Evolutionary conservation across 257 asterid genomes (phyloP).

Genomic region (Solanum chmielewskii): DNA sequence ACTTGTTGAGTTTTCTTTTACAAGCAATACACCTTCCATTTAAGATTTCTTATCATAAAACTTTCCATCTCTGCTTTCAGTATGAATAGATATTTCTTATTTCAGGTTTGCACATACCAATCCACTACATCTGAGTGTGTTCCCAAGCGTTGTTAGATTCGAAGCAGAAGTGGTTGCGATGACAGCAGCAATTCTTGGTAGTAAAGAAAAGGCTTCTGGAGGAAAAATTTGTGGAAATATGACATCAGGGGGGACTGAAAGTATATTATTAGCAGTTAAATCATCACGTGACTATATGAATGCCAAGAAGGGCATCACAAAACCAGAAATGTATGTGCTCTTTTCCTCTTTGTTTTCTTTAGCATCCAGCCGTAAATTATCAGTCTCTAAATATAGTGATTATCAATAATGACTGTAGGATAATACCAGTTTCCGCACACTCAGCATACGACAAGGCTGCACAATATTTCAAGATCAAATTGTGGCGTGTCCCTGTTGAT

Average conservation of each 20-base stretch:
- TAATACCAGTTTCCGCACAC: slow-evolving; percentile 96
- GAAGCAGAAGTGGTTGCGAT: slow-evolving; percentile 92
- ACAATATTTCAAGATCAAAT: slow-evolving; percentile 82
- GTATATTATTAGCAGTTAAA: slow-evolving; percentile 86
- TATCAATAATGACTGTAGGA: slow-evolving; percentile 43
- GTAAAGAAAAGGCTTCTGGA: slow-evolving; percentile 71
- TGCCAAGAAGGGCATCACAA: slow-evolving; percentile 67
- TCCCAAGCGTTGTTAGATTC: slow-evolving; percentile 83
- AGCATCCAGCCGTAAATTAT: background rate
- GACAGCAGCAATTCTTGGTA: slow-evolving; percentile 93
- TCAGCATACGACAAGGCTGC: slow-evolving; percentile 99
- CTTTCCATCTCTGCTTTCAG: background rate
- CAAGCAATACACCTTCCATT: background rate
- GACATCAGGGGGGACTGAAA: slow-evolving; percentile 99
- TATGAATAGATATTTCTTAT: background rate
- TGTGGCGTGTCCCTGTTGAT: slow-evolving; percentile 89
- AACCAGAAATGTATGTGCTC: slow-evolving; percentile 78
- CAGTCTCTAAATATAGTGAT: slow-evolving; percentile 5
- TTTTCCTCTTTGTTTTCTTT: background rate
- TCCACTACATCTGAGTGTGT: slow-evolving; percentile 90
- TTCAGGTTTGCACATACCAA: slow-evolving; percentile 96
- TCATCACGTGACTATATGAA: slow-evolving; percentile 92
- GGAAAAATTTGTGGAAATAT: slow-evolving; percentile 93
- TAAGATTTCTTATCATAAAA: background rate
- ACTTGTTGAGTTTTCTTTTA: background rate